Evolutionary conservation across 345 rosid genomes (phyloP).

Genomic region (Brassica napus): DNA sequence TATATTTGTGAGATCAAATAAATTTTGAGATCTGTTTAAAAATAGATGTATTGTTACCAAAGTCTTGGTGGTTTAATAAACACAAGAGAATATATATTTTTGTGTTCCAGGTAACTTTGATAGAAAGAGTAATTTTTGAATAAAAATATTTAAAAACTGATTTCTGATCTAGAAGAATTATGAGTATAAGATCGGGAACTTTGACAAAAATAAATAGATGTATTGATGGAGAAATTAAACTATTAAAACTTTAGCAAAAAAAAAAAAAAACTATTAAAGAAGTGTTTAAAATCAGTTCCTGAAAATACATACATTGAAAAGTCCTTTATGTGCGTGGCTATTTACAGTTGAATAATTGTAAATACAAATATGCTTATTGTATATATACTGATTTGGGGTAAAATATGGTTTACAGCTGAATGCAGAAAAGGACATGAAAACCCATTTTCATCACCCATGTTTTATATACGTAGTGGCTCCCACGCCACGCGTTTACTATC

Average conservation of each 20-base stretch:
- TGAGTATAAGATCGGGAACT: too few relatives aligned
- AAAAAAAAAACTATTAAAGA: not conserved
- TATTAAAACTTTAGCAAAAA: too few relatives aligned
- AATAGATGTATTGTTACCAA: too few relatives aligned
- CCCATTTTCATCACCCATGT: conserved; percentile 44
- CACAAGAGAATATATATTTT: too few relatives aligned
- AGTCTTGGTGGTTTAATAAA: too few relatives aligned
- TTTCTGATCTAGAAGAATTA: too few relatives aligned
- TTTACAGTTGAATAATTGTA: not conserved
- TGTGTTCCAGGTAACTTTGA: too few relatives aligned
- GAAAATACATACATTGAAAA: not conserved
- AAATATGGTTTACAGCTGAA: conserved; percentile 32
- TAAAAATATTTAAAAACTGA: too few relatives aligned
- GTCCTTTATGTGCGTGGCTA: not conserved
- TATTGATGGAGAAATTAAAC: not conserved
- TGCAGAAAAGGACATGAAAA: conserved; percentile 34
- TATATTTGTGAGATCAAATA: too few relatives aligned
- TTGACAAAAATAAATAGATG: not conserved
- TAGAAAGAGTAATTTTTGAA: too few relatives aligned
- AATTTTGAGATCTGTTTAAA: too few relatives aligned
- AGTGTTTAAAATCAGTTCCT: not conserved
- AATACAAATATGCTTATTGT: not conserved
- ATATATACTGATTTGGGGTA: conserved; percentile 1
- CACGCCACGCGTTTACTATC: conserved; percentile 33
- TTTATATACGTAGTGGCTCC: conserved; percentile 36